Percentiles rank a stretch among this genome's conserved stretches.
Evolutionary conservation across 257 asterid genomes (phyloP).

Genomic region (Datura wrightii): DNA sequence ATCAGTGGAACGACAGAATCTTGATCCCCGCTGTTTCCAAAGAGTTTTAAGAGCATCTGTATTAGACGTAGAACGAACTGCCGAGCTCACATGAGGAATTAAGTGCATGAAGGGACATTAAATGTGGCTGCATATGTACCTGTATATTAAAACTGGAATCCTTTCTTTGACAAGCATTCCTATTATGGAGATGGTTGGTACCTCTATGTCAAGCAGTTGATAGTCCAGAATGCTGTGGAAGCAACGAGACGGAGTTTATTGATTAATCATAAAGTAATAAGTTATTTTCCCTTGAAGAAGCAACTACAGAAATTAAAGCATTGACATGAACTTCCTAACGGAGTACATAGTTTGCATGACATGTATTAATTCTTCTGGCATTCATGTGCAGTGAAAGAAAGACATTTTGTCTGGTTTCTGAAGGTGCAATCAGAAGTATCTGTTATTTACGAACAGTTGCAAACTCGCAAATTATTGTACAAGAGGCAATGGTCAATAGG

Average conservation of each 20-base stretch:
- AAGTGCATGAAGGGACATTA: neutral
- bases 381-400: neutral
- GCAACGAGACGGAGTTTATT: neutral
- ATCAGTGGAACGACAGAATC: constrained; percentile 76
- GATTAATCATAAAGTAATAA: neutral
- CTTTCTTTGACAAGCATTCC: constrained; percentile 64
- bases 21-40: constrained; percentile 68
- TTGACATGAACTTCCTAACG: neutral
- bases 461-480: neutral
- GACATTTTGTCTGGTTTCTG: neutral
- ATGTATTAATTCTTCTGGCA: neutral
- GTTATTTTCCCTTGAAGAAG: neutral
- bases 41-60: neutral
- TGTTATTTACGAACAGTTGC: neutral
- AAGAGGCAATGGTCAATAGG: neutral
- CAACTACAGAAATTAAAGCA: neutral
- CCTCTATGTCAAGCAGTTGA: constrained; percentile 68
- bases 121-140: constrained; percentile 42
- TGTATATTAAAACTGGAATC: constrained; percentile 63
- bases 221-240: constrained; percentile 60
- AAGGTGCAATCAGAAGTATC: neutral
- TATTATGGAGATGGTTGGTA: constrained; percentile 55
- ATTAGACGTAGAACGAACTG: neutral
- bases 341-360: neutral
- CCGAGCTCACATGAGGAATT: neutral